Conservation (phyloP, 1,284 basidiomycete species). For the Malassezia caprae region DNA sequence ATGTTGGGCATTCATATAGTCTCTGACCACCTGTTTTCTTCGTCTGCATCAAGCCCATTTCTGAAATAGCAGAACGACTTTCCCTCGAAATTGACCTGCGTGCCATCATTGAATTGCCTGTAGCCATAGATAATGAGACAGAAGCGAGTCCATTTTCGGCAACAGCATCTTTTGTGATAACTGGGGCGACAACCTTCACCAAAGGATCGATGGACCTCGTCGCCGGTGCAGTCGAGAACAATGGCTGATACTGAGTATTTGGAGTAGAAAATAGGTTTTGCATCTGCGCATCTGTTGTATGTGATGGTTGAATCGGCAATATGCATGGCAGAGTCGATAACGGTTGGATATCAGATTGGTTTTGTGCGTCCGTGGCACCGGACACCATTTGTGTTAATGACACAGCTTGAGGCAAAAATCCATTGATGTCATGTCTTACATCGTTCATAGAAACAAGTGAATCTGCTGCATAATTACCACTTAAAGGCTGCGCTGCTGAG, state of each 20-base stretch:
- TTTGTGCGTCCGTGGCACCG: background rate
- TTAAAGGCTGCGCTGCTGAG: background rate
- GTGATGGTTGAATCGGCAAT: background rate
- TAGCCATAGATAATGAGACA: constrained; percentile 6
- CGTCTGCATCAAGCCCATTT: background rate
- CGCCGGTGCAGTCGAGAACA: background rate
- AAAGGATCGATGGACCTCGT: background rate
- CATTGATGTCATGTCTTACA: constrained; percentile 4
- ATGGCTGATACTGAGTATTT: background rate
- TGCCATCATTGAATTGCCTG: background rate
- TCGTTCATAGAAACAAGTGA: constrained; percentile 7
- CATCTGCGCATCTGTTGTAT: background rate
- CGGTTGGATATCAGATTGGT: background rate
- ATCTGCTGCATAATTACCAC: constrained; percentile 2
- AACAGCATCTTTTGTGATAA: constrained; percentile 6
- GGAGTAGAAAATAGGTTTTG: background rate
- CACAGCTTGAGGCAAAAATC: constrained; percentile 9
- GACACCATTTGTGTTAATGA: constrained; percentile 9
- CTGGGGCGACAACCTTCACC: constrained; percentile 6
- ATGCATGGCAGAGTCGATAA: constrained; percentile 7
- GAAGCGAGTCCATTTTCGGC: background rate
- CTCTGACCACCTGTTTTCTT: background rate
- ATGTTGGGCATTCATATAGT: constrained; percentile 15
- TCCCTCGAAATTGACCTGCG: background rate
- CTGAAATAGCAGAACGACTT: background rate